Base-by-base conservation (phyloP, 306 rosid genomes). In the Dalbergia cultrata region DNA sequence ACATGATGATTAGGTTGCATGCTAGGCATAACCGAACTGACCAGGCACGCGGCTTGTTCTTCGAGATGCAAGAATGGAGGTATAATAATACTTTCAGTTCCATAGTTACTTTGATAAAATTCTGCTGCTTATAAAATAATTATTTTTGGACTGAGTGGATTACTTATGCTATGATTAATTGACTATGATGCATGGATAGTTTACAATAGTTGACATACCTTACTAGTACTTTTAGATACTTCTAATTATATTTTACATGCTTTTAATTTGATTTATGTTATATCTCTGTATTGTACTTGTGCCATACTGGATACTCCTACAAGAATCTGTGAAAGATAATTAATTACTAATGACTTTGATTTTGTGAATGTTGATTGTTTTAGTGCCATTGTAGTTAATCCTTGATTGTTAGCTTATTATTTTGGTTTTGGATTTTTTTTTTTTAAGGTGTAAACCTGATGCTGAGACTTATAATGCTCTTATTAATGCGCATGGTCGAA, bases 1-100 rank as follows among this genome's bases (percentile, higher is more conserved):
- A 95, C 70, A 87, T 93, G 95, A 82, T 95, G 95, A 95, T 95
- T 50, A 86, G 97, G 79, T 86, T 92, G 84, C 92, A 91, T 6
- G 95, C 95, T 5, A 86, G 99, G 87, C 97, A 95, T 81, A 83
- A 84, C 83, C 90, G 86, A 64, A 85, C 73, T 37, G 97, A 92
- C 79, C 92, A 91, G 77, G 99, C 99, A 11, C 99, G 97, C n/a
- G 99, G 99, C 3, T 91, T 95, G 87, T 90, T 92, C 67, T 93
- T 95, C 21, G 99, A 95, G 89, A 95, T 93, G 99, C 95, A 92
- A 80, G 84, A 93, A 50, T 95, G 92, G 95, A 90, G 97, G 99
- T 94, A 82, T 68, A 18, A 13, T 52, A 7, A 5, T 7, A 7
- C 13, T 17, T 9, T 21, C 18, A 14, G 14, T 45, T 69, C 16